These are phyloP conservation scores for Cymbopogon flexuosus DNA, from an alignment of 202 grass and related monocot species.

Conservation along the genomic window DNA sequence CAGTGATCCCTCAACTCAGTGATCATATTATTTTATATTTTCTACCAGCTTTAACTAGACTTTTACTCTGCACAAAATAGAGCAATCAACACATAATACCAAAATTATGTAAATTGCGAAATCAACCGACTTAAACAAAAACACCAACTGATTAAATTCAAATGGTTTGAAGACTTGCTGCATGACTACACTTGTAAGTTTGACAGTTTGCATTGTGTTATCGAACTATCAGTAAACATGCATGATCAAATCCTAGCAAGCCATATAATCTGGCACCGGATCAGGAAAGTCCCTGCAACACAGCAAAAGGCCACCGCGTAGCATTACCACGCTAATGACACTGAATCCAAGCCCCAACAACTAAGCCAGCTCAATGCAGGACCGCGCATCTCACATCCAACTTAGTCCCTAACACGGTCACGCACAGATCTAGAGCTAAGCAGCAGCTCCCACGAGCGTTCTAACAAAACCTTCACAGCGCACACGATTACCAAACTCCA, in stretches of 20 bases:
- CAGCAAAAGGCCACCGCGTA: not conserved
- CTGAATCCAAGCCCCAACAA: slow-evolving; percentile 4
- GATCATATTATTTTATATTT: slow-evolving; percentile 11
- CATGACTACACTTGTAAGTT: not conserved
- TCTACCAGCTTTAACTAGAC: not conserved
- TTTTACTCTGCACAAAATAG: not conserved
- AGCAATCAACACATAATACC: not conserved
- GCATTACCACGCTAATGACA: not conserved
- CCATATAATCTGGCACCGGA: not conserved
- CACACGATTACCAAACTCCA: not conserved
- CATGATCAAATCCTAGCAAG: not conserved
- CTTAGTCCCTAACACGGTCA: not conserved
- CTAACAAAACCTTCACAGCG: not conserved
- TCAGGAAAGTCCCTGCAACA: not conserved
- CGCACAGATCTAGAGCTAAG: slow-evolving; percentile 33
- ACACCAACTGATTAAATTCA: not conserved
- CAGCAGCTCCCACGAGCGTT: not conserved
- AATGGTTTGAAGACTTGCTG: not conserved
- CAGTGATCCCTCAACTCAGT: not conserved
- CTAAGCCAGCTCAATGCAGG: not conserved
- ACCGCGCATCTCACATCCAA: not conserved
- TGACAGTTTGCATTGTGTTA: not conserved
- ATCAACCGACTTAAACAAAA: not conserved
- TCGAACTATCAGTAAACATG: not conserved
- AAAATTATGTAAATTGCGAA: not conserved